These are phyloP conservation scores for Cladorrhinum sp. DNA, from an alignment of 2,329 filamentous ascomycete genomes.

Conservation along the genomic window DNA sequence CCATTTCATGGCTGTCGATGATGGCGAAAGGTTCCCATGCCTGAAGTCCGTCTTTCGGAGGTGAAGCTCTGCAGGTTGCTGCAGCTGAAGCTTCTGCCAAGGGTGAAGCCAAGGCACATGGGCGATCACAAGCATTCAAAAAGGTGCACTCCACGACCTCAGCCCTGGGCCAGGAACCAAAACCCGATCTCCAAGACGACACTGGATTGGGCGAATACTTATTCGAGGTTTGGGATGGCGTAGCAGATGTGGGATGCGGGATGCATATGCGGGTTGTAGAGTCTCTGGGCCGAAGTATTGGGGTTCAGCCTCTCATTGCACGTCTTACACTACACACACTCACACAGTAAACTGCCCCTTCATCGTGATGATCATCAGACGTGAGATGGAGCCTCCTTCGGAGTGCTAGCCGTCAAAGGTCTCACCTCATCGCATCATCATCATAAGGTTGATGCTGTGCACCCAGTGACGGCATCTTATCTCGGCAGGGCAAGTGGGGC, in stretches of 20 bases:
- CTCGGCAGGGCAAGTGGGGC: neutral
- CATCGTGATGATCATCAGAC: neutral
- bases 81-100: conserved; percentile 14
- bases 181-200: conserved; percentile 16
- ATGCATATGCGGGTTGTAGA: neutral
- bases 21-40: neutral
- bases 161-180: conserved; percentile 17
- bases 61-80: neutral
- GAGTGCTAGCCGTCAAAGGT: neutral
- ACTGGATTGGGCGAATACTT: too few relatives aligned
- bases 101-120: conserved; percentile 13
- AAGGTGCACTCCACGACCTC: conserved; percentile 4
- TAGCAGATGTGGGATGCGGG: neutral
- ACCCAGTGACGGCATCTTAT: conserved; percentile 3
- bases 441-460: neutral
- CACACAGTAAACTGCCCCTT: neutral
- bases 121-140: neutral
- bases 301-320: neutral
- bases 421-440: neutral
- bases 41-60: conserved; percentile 4
- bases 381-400: neutral
- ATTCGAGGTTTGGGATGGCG: too few relatives aligned
- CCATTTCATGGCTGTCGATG: neutral
- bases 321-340: neutral
- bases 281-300: neutral